Evolutionary conservation across 1,139 yeast species (phyloP).

Genomic region (Taiozyma sp.): DNA sequence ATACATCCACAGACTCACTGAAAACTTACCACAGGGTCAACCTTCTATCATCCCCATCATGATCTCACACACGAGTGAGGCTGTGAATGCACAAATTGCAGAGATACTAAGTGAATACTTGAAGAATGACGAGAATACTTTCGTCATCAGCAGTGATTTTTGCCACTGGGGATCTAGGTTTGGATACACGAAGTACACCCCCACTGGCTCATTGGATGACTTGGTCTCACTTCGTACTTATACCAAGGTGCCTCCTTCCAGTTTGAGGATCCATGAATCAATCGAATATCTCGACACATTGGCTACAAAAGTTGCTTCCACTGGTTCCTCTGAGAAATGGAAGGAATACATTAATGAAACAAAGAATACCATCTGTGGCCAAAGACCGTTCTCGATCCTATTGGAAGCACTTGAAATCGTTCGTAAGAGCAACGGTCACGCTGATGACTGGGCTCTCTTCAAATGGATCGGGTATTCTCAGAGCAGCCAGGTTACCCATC

Average conservation of each 20-base stretch:
- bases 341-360: conserved; percentile 59
- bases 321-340: conserved; percentile 50
- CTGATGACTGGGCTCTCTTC: conserved; percentile 32
- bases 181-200: conserved; percentile 59
- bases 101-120: conserved; percentile 49
- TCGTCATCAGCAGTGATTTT: conserved; percentile 85
- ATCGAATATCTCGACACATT: conserved; percentile 66
- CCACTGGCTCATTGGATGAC: conserved; percentile 23
- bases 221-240: conserved; percentile 19
- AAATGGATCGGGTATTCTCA: conserved; percentile 84
- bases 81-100: conserved; percentile 42
- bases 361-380: conserved; percentile 92
- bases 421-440: conserved; percentile 13
- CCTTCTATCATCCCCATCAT: conserved; percentile 74
- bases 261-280: conserved; percentile 55
- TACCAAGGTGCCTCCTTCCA: conserved; percentile 23
- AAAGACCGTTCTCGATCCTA: conserved; percentile 70
- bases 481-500: conserved; percentile 49
- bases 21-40: conserved; percentile 31
- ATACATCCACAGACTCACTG: conserved; percentile 48
- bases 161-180: conserved; percentile 95
- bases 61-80: conserved; percentile 57
- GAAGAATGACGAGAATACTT: conserved; percentile 53
- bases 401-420: conserved; percentile 44
- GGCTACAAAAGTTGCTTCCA: conserved; percentile 64